Conservation (phyloP, 495 filamentous ascomycete species). For the Podospora bellae-mahoneyi region DNA sequence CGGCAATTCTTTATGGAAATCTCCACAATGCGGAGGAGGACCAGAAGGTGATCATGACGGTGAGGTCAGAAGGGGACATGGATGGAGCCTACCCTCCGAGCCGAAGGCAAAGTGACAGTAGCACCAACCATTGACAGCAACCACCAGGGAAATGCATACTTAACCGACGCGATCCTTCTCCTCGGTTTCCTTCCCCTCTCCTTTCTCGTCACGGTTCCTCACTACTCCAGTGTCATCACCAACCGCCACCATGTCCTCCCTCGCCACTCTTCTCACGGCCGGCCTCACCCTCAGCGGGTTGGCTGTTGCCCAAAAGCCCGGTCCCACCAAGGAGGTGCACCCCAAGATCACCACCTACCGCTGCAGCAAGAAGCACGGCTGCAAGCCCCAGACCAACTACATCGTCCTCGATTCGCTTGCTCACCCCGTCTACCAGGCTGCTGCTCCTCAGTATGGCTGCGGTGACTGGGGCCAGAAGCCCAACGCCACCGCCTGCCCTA, state of each 20-base stretch:
- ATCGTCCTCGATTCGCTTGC: conserved; percentile 57
- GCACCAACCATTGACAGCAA: neutral
- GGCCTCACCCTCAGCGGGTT: conserved; percentile 18
- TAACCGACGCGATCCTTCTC: neutral
- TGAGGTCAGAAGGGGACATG: neutral
- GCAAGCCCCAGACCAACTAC: conserved; percentile 49
- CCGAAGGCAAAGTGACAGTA: neutral
- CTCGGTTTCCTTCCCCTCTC: neutral
- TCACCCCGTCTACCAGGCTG: conserved; percentile 27
- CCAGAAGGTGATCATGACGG: neutral
- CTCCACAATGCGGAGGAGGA: neutral
- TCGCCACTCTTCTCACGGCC: conserved; percentile 19
- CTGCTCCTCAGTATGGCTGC: conserved; percentile 19
- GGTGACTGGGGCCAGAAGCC: conserved; percentile 51
- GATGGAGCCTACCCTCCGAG: neutral
- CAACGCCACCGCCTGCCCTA: conserved; percentile 44
- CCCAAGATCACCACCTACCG: conserved; percentile 56
- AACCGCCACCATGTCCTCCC: conserved; percentile 20
- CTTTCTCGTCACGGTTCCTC: conserved; percentile 3
- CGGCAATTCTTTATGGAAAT: neutral
- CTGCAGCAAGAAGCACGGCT: conserved; percentile 52
- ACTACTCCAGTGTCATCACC: conserved; percentile 4
- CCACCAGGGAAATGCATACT: neutral
- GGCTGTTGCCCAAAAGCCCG: conserved; percentile 26
- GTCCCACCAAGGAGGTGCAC: conserved; percentile 39